phyloP scores from a whole-genome alignment of 768 basidiomycete species.

The Leccinum sublutescens region DNA sequence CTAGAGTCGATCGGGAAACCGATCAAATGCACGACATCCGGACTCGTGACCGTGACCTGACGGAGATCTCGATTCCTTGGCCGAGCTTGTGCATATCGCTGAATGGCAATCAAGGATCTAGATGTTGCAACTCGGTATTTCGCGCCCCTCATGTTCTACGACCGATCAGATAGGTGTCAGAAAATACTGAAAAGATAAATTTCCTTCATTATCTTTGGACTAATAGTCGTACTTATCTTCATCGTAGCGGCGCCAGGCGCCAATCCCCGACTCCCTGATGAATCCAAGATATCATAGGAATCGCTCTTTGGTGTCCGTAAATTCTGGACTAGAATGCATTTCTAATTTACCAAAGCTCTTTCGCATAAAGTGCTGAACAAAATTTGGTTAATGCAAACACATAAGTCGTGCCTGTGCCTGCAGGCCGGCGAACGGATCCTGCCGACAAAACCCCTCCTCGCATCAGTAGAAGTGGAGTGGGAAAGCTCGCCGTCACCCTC shows the following conservation, averaged over 20 bases:
- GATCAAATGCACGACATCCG: slow-evolving; percentile 42
- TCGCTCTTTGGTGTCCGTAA: too few species aligned
- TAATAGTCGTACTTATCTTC: slow-evolving; percentile 80
- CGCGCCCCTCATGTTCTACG: background rate
- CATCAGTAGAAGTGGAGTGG: too few species aligned
- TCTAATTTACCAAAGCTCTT: slow-evolving; percentile 6
- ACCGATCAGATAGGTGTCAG: slow-evolving; percentile 66
- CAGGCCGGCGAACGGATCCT: too few species aligned
- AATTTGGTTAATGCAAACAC: too few species aligned
- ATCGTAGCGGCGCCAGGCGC: too few species aligned
- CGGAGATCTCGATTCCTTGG: slow-evolving; percentile 74
- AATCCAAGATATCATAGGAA: too few species aligned
- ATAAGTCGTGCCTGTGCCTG: too few species aligned
- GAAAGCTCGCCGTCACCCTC: slow-evolving; percentile 68
- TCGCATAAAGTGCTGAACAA: too few species aligned
- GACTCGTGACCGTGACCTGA: slow-evolving; percentile 72
- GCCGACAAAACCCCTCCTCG: too few species aligned
- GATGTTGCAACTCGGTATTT: slow-evolving; percentile 76
- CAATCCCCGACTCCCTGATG: too few species aligned
- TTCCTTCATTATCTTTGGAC: slow-evolving; percentile 74
- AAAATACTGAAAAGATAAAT: slow-evolving; percentile 94
- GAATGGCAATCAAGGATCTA: slow-evolving; percentile 81
- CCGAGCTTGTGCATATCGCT: slow-evolving; percentile 79
- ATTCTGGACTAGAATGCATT: too few species aligned
- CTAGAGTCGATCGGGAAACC: slow-evolving; percentile 26